Conservation (phyloP, 1,284 basidiomycete genomes). For the Fomes fomentarius region DNA sequence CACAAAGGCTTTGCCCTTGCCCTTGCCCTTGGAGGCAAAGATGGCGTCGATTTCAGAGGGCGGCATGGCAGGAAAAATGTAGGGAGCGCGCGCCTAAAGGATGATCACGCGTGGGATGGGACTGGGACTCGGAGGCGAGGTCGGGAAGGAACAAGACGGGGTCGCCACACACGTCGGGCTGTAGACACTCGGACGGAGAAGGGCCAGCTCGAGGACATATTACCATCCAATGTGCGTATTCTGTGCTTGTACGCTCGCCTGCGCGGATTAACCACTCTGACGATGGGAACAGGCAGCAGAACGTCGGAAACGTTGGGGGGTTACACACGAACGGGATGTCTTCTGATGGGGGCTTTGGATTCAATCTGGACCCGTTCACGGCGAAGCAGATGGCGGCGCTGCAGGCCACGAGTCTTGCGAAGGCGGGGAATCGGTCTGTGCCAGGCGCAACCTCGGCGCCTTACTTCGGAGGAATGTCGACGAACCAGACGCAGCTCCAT, state of each 20-base stretch:
- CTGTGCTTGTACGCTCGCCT: too few species aligned
- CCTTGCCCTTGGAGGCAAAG: slow-evolving; percentile 60
- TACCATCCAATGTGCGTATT: neutral
- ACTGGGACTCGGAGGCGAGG: neutral
- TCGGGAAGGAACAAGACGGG: neutral
- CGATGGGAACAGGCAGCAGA: slow-evolving; percentile 21
- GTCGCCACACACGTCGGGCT: slow-evolving; percentile 2
- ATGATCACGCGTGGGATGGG: neutral
- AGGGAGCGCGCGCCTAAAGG: slow-evolving; percentile 6
- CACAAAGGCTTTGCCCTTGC: slow-evolving; percentile 43
- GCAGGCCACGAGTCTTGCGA: slow-evolving; percentile 62
- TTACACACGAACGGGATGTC: neutral
- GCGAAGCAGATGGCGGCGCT: slow-evolving; percentile 81
- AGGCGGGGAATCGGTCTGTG: slow-evolving; percentile 59
- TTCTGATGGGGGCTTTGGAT: slow-evolving; percentile 16
- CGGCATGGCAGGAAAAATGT: slow-evolving; percentile 26
- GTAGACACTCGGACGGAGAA: neutral
- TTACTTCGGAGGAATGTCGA: slow-evolving; percentile 64
- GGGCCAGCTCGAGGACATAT: neutral
- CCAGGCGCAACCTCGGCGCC: slow-evolving; percentile 66
- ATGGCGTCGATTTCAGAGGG: slow-evolving; percentile 79
- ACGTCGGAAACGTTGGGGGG: slow-evolving; percentile 13
- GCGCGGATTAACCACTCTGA: neutral
- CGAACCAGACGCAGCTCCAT: slow-evolving; percentile 36
- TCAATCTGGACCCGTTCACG: slow-evolving; percentile 40